phyloP scores from a whole-genome alignment of 1,284 basidiomycete genomes.

The Naganishia sp. region DNA sequence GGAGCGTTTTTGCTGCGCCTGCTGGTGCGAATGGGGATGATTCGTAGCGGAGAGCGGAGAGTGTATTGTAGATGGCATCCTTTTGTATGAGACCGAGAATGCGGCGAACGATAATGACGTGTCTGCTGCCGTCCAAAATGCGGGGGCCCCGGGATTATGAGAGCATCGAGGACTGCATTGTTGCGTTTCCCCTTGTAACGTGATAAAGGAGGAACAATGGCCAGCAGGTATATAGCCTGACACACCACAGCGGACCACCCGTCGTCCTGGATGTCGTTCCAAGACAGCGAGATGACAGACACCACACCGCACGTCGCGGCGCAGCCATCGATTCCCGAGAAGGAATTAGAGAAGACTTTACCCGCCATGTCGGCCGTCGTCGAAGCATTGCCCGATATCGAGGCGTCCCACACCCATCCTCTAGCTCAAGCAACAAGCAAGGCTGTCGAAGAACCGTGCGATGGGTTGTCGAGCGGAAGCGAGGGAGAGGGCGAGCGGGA shows the following conservation, averaged over 20 bases:
- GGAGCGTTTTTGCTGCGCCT: slow-evolving; percentile 27
- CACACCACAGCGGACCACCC: too few relatives aligned
- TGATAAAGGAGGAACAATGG: slow-evolving; percentile 7
- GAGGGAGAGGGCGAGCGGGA: neutral
- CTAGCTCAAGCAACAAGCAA: neutral
- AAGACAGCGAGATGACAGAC: neutral
- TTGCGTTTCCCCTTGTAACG: slow-evolving; percentile 1
- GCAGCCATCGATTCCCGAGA: neutral
- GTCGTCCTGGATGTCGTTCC: neutral
- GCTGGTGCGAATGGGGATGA: neutral
- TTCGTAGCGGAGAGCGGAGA: neutral
- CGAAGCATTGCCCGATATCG: slow-evolving; percentile 24
- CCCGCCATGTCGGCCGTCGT: neutral
- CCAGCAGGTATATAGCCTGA: neutral
- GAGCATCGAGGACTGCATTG: slow-evolving; percentile 4
- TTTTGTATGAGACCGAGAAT: slow-evolving; percentile 1
- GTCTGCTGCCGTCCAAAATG: neutral
- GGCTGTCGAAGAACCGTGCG: neutral
- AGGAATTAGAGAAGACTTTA: neutral
- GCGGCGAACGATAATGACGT: neutral
- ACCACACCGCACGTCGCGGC: neutral
- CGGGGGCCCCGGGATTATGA: neutral
- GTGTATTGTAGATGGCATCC: neutral
- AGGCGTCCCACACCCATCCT: slow-evolving; percentile 4
- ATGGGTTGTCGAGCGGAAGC: neutral